Evolutionary conservation across 139 green algal species (phyloP), one percentile per base, ranked within the genome.

Genomic region (Chlamydomonas sphaeroides): DNA sequence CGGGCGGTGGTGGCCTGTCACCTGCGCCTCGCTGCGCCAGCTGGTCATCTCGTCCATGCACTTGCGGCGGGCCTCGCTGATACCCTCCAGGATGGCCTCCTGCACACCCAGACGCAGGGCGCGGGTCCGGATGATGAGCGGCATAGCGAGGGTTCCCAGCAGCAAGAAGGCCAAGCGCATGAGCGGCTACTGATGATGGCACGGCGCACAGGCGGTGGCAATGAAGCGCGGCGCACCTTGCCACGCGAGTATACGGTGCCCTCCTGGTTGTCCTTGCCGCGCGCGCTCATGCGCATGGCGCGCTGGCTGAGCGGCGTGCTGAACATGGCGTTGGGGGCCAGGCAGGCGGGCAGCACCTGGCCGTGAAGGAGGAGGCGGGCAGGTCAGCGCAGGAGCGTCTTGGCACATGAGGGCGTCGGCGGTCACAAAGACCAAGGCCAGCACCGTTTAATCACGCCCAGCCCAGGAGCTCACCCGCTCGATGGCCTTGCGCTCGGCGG

Each of bases 241-340:
- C 72, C 79, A 21, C 83, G 69, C 0, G 70, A 79, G 62, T 92
- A 92, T 42, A 92, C 89, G 4, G 89, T 92, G 51, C 89, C 89
- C 21, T 66, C 72, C 11, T 92, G 86, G 62, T 76, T 87, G 42
- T 83, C 61, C 49, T 78, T 80, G 67, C 67, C 86, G 5, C 89
- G 79, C 14, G 84, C 89, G 33, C 68, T 78, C 42, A 91, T 62
- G 25, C 74, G 53, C 89, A 92, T 86, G 68, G 38, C 84, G 38
- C 78, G 79, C 59, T 89, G 84, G 20, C 82, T 84, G 1, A 93
- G 78, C 21, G 89, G 89, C 8, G 89, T 90, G 28, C 14, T 69
- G 84, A 82, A 93, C 38, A 90, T 45, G 38, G 85, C 83, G 66
- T 42, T 88, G 68, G 80, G 78, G 6, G 81, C 61, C 36, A 90